Evolutionary conservation across 768 basidiomycete species (phyloP).

Genomic region (Boletus vinaceobasis): DNA sequence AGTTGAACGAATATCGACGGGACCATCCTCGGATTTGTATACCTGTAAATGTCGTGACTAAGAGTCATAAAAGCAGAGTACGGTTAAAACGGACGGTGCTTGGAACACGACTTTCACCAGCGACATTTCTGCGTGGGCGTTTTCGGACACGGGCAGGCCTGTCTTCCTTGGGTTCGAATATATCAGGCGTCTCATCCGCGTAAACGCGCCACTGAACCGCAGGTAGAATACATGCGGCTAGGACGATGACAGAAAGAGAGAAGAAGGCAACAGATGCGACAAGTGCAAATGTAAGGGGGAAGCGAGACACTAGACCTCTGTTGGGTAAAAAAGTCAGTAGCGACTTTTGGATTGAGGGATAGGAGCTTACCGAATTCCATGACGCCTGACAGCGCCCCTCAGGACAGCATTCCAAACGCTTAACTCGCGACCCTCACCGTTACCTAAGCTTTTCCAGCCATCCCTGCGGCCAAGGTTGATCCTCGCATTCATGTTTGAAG

Average conservation of each 20-base stretch:
- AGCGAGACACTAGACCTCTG: constrained; percentile 69
- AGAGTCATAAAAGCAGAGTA: neutral
- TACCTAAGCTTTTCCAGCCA: constrained; percentile 65
- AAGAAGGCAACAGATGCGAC: constrained; percentile 46
- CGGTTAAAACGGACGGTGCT: constrained; percentile 21
- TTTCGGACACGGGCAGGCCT: constrained; percentile 24
- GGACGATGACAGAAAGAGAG: constrained; percentile 41
- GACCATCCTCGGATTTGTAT: constrained; percentile 25
- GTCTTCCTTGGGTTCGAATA: constrained; percentile 18
- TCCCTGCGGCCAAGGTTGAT: constrained; percentile 76
- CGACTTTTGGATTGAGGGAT: neutral
- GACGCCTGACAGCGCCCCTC: constrained; percentile 58
- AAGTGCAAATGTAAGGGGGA: constrained; percentile 57
- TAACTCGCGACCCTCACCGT: constrained; percentile 69
- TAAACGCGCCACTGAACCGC: constrained; percentile 30
- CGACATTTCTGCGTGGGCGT: constrained; percentile 24
- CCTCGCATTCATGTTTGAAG: constrained; percentile 48
- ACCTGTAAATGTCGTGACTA: constrained; percentile 19
- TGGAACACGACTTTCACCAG: constrained; percentile 19
- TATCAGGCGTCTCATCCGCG: constrained; percentile 10
- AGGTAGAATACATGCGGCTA: constrained; percentile 55
- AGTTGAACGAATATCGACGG: constrained; percentile 31
- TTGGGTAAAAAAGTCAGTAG: neutral
- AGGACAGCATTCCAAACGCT: constrained; percentile 62
- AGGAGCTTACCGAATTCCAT: constrained; percentile 61